Evolutionary conservation across 139 green algal genomes (phyloP).

Genomic region (Nannochloris sp.): DNA sequence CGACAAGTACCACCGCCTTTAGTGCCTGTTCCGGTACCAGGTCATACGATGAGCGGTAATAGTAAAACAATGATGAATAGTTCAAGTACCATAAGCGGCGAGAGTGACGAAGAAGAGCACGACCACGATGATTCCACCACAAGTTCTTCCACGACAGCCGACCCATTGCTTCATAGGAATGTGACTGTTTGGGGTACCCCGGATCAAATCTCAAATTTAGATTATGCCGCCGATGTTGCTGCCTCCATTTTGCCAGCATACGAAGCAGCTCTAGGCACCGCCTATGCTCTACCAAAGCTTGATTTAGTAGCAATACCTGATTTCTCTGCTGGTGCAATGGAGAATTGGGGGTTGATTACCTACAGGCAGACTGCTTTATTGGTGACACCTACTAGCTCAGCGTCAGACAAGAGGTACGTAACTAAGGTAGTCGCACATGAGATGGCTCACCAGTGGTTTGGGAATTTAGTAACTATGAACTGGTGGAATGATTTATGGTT

Average conservation of each 20-base stretch:
- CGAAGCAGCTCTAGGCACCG: conserved; percentile 39
- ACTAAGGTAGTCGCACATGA: conserved; percentile 73
- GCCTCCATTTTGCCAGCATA: conserved; percentile 31
- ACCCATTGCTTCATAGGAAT: not conserved
- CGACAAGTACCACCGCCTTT: not conserved
- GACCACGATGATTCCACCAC: no score
- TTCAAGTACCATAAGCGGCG: no score
- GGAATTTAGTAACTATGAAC: conserved; percentile 79
- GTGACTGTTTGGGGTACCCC: conserved; percentile 58
- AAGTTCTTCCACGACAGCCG: not conserved
- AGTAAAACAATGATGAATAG: no score
- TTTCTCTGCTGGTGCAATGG: conserved; percentile 89
- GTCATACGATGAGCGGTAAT: no score
- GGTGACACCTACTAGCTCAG: conserved; percentile 26
- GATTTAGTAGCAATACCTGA: conserved; percentile 87
- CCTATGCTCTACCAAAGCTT: conserved; percentile 73
- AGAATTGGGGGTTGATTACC: conserved; percentile 88
- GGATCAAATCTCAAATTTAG: conserved; percentile 32
- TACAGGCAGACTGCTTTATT: conserved; percentile 71
- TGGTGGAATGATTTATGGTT: conserved; percentile 90
- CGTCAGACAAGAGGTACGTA: conserved; percentile 30
- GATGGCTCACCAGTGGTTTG: conserved; percentile 74
- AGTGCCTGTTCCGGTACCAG: not conserved
- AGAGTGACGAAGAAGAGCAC: not conserved
- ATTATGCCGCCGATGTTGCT: conserved; percentile 22